These are phyloP conservation scores for Lachancea sp. DNA, from an alignment of 805 yeast species.

Conservation along the genomic window DNA sequence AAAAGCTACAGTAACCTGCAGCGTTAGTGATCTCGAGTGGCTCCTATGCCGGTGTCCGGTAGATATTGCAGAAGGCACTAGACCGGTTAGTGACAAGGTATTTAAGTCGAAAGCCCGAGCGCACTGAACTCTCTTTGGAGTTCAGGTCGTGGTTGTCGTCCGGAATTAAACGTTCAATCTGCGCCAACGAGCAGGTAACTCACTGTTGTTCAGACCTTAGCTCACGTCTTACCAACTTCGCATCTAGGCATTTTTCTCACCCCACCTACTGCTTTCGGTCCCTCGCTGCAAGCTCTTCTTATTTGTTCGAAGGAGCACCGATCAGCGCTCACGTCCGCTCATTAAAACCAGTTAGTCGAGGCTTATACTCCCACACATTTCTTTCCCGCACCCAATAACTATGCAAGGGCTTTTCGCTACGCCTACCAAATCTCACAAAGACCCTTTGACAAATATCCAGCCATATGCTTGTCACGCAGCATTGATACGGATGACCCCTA, in stretches of 20 bases:
- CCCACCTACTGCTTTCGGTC: neutral
- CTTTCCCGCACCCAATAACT: neutral
- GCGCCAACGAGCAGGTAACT: neutral
- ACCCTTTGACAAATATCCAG: neutral
- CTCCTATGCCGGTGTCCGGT: neutral
- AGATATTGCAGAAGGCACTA: neutral
- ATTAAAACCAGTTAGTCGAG: neutral
- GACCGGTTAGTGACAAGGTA: neutral
- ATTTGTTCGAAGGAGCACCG: neutral
- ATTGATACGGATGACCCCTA: slow-evolving; percentile 1
- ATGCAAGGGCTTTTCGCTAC: neutral
- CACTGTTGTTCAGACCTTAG: neutral
- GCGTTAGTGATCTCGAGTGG: too few relatives aligned
- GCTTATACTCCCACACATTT: neutral
- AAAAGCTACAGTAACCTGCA: neutral
- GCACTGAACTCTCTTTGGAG: neutral
- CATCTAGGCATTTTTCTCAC: neutral
- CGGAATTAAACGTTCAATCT: neutral
- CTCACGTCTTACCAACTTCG: too few relatives aligned
- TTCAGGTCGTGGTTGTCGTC: neutral
- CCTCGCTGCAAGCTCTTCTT: neutral
- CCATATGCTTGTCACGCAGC: neutral
- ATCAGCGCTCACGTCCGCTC: neutral
- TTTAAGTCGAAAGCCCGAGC: neutral
- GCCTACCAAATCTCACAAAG: neutral